These are phyloP conservation scores for Fragaria nilgerrensis DNA, from an alignment of 306 rosid species.

Conservation along the genomic window DNA sequence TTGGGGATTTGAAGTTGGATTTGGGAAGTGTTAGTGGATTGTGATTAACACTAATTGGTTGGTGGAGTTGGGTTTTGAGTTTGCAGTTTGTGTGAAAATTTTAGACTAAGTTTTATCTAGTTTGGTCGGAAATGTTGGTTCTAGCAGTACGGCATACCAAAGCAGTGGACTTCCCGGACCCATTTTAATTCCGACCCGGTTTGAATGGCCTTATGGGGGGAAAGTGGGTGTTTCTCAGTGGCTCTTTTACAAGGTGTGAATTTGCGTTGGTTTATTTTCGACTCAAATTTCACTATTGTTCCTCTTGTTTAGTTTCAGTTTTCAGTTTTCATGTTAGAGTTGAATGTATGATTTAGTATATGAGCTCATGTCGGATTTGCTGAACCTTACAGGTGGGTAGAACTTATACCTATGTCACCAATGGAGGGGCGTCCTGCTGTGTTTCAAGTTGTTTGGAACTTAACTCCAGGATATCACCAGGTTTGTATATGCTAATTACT, in stretches of 20 bases:
- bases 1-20: neutral
- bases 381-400: constrained; percentile 56
- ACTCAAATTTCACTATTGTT: constrained; percentile 10
- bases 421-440: constrained; percentile 71
- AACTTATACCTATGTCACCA: constrained; percentile 64
- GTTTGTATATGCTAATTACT: constrained; percentile 31
- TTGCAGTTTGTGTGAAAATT: constrained; percentile 12
- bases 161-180: constrained; percentile 50
- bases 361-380: constrained; percentile 29
- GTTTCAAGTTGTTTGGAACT: constrained; percentile 78
- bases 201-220: constrained; percentile 79
- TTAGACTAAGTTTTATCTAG: neutral
- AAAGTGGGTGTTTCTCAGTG: constrained; percentile 61
- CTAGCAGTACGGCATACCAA: constrained; percentile 46
- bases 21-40: constrained; percentile 8
- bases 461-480: constrained; percentile 81
- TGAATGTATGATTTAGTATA: constrained; percentile 2
- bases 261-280: constrained; percentile 3
- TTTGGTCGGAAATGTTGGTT: constrained; percentile 57
- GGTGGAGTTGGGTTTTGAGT: constrained; percentile 21
- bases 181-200: constrained; percentile 51
- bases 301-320: neutral
- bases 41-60: constrained; percentile 8
- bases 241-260: constrained; percentile 66
- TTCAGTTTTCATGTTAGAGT: constrained; percentile 4